phyloP scores from a whole-genome alignment of 208 protist genomes.

The Trypanosoma grayi region DNA sequence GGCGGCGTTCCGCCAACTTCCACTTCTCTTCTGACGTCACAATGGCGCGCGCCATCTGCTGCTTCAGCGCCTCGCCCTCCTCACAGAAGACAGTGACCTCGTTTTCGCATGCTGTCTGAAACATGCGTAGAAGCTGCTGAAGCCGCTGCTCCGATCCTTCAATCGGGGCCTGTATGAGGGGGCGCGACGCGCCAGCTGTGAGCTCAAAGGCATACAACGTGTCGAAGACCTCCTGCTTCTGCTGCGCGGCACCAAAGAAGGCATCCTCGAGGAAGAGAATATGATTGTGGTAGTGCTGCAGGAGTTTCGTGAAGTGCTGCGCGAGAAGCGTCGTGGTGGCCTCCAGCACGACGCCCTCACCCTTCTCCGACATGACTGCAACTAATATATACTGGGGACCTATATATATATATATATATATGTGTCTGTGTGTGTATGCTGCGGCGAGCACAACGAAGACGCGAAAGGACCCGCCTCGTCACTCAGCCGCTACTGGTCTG shows the following conservation, averaged over 20 bases:
- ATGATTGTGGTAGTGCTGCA: conserved; percentile 17
- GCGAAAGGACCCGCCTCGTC: too few species aligned
- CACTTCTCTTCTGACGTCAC: neutral
- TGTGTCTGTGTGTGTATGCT: too few species aligned
- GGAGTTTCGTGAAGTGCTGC: neutral
- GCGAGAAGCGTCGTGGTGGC: conserved; percentile 8
- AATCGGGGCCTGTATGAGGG: neutral
- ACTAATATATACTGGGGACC: too few species aligned
- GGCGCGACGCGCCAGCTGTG: neutral
- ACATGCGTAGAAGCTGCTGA: conserved; percentile 2
- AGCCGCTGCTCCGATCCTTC: conserved; percentile 2
- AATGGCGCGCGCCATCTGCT: conserved; percentile 2
- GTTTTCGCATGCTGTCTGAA: conserved; percentile 7
- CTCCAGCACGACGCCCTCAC: conserved; percentile 4
- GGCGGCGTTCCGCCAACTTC: neutral
- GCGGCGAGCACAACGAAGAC: too few species aligned
- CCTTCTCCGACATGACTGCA: too few species aligned
- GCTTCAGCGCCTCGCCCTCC: conserved; percentile 13
- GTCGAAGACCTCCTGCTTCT: conserved; percentile 13
- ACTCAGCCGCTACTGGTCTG: too few species aligned
- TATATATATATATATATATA: too few species aligned
- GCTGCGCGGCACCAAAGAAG: conserved; percentile 15
- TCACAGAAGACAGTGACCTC: conserved; percentile 12
- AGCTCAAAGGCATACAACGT: neutral
- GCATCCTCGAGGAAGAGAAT: conserved; percentile 17